Base-by-base conservation (phyloP, 2,329 filamentous ascomycete species). In the Davidsoniella neocaledoniae region DNA sequence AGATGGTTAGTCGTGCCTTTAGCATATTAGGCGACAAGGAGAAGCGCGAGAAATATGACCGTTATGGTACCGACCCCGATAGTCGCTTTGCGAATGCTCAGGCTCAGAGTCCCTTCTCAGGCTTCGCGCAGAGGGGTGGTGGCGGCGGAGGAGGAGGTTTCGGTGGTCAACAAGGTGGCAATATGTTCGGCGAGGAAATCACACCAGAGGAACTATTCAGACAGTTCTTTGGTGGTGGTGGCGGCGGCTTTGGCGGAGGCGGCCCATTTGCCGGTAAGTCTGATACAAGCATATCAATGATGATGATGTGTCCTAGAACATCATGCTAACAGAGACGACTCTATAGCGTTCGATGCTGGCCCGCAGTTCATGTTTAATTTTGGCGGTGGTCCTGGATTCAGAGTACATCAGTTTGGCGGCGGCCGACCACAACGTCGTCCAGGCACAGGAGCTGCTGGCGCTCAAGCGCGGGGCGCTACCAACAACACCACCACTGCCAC, bases 161-260 rank as follows among this genome's bases (percentile, higher is more conserved):
- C 25, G 46, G 47, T 2, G 19, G 39, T 17, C 38, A 47, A 9
- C 49, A 43, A n/a, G 43, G 40, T 16, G 38, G 38, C 2, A 72
- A 75, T 14, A 79, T 81, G 71, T 94, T 83, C 66, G 85, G 91
- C 50, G 87, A 91, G 54, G 90, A 96, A 62, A 85, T 98, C 58
- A 94, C 84, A 49, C 88, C 91, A 0, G 91, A 98, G 65, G 91
- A 98, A 65, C 77, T 98, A 71, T 98, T 98, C 68, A 81, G 90
- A 62, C 79, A 90, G 55, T 98, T 98, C 74, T 98, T 98, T 3
- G 19, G 19, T 19, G 19, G 19, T 19, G 81, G 76, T 44, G 79
- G 82, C 52, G 79, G 79, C 48, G 74, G 76, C 14, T 80, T 85
- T 60, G 82, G 83, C 68, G 76, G 66, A 64, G 72, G 63, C 63